Conservation (phyloP, 257 asterid species). For the Datura wrightii region DNA sequence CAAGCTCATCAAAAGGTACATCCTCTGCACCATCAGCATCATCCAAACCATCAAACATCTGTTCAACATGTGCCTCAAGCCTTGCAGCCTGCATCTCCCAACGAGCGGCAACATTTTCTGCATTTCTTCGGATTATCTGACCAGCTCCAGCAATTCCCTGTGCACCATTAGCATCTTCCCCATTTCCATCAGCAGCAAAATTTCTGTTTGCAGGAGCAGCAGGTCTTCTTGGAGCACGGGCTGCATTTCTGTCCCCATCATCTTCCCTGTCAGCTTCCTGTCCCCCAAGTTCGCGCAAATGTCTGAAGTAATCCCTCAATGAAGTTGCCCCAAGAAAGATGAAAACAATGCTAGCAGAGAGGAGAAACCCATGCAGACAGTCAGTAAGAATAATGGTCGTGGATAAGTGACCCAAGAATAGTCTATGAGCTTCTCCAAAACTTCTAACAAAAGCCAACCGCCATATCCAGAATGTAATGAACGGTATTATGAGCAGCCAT, state of each 20-base stretch:
- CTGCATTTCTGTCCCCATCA: conserved; percentile 93
- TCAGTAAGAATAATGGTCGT: conserved; percentile 86
- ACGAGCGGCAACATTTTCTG: conserved; percentile 94
- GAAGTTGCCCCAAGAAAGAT: conserved; percentile 99
- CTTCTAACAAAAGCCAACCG: conserved; percentile 92
- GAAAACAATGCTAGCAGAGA: conserved; percentile 95
- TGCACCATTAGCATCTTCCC: conserved; percentile 82
- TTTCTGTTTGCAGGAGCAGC: conserved; percentile 82
- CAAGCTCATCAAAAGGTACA: conserved; percentile 97
- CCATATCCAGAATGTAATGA: conserved; percentile 99
- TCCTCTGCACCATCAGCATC: conserved; percentile 99
- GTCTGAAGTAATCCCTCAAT: conserved; percentile 92
- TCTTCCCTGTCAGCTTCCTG: conserved; percentile 96
- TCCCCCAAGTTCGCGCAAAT: conserved; percentile 91
- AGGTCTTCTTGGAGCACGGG: conserved; percentile 87
- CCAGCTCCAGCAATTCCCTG: conserved; percentile 96
- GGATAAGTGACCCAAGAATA: conserved; percentile 85
- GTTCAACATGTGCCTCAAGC: conserved; percentile 97
- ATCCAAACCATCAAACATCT: conserved; percentile 98
- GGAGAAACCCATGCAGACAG: conserved; percentile 95
- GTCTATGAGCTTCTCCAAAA: conserved; percentile 86
- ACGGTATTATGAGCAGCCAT: conserved; percentile 97
- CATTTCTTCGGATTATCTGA: conserved; percentile 85
- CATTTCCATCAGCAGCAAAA: conserved; percentile 74
- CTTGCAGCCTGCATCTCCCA: conserved; percentile 99